These are phyloP conservation scores for Phialemoniopsis sp. DNA, from an alignment of 2,329 filamentous ascomycete genomes.

Conservation along the genomic window DNA sequence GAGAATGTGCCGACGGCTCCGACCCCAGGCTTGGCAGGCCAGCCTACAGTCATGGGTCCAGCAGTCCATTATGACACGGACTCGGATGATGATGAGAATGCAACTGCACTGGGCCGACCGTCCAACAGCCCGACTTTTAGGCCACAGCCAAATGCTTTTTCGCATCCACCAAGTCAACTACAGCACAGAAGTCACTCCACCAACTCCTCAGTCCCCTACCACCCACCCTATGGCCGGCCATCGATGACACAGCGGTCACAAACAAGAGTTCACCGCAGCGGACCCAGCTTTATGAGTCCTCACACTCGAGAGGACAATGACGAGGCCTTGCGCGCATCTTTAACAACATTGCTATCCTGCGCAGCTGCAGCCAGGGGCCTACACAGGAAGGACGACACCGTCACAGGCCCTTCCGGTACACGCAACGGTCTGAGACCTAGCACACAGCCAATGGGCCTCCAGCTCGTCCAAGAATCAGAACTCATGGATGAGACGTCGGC, in stretches of 20 bases:
- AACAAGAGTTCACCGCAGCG: slow-evolving; percentile 37
- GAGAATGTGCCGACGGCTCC: slow-evolving; percentile 39
- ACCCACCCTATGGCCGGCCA: slow-evolving; percentile 45
- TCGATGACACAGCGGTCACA: slow-evolving; percentile 44
- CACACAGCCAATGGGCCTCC: slow-evolving; percentile 52
- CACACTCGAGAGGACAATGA: slow-evolving; percentile 85
- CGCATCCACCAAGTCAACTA: slow-evolving; percentile 65
- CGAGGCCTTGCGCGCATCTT: slow-evolving; percentile 82
- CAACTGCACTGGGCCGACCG: slow-evolving; percentile 69
- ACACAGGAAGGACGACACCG: slow-evolving; percentile 53
- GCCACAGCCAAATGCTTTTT: slow-evolving; percentile 89
- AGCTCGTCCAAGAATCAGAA: slow-evolving; percentile 58
- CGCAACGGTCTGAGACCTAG: slow-evolving; percentile 37
- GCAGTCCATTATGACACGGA: slow-evolving; percentile 32
- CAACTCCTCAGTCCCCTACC: slow-evolving; percentile 41
- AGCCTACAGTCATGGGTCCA: slow-evolving; percentile 25
- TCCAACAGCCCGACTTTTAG: slow-evolving; percentile 60
- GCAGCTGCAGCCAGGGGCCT: slow-evolving; percentile 83
- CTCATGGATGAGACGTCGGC: slow-evolving; percentile 34
- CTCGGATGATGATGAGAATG: slow-evolving; percentile 63
- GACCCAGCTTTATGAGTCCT: slow-evolving; percentile 65
- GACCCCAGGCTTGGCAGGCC: slow-evolving; percentile 11
- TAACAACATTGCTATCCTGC: slow-evolving; percentile 95
- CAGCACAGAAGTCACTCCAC: slow-evolving; percentile 45
- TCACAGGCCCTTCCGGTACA: slow-evolving; percentile 25